Evolutionary conservation across 768 basidiomycete species (phyloP), one percentile per base, ranked within the genome.

Genomic region (Termitomyces sp.): DNA sequence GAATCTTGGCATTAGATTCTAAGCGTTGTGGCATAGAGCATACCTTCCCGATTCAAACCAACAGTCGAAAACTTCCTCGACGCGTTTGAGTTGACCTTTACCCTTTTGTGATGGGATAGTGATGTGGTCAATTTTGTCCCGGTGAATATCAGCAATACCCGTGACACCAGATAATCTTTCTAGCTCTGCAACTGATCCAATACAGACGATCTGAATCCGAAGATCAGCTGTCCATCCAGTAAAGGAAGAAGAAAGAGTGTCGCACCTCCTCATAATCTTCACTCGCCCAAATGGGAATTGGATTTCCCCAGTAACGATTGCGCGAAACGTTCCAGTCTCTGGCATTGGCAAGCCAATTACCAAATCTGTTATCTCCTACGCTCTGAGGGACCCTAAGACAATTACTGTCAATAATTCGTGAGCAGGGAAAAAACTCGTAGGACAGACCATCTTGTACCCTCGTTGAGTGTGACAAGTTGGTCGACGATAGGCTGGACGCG

Each of bases 41-140:
- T 62, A 94, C 94, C 91, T 94, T 75, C 97, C 97, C 4, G 96
- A 98, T 75, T 99, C 97, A 68, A 99, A 99, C 97, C 97, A 99
- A 67, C 97, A 99, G 69, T 99, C 97, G 68, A 99, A 98, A 37
- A 99, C 94, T 71, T 98, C 97, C 58, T 97, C 92, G n/a, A 98
- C 81, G 48, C 97, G 87, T 72, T 82, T 91, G 23, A 99, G 75
- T 11, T 73, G 72, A 16, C 96, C 96, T 65, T 92, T 95, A 52
- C 95, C 96, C 69, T 83, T 74, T 68, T 87, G 77, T 19, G 95
- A 97, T 10, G 96, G 97, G 65, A 98, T 98, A 49, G 92, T 95
- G 75, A 99, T 91, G 68, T 92, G 85, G 69, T 98, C 95, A 65
- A 99, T 94, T 66, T 85, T 92, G 61, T 99, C 94, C 54, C 95